phyloP scores from a whole-genome alignment of 2,329 filamentous ascomycete species.

The Elsinoe arachidis region DNA sequence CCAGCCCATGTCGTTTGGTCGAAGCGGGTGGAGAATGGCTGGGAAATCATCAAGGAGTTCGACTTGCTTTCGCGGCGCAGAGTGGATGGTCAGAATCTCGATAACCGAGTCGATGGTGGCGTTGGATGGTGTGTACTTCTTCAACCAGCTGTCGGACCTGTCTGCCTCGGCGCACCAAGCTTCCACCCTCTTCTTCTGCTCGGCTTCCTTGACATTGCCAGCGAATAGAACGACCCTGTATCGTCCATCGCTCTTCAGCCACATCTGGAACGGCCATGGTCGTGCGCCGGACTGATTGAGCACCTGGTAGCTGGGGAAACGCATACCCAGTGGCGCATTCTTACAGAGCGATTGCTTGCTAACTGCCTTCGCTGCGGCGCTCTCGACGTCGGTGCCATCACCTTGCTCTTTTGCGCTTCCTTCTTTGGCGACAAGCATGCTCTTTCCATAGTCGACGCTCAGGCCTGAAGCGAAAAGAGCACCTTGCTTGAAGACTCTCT shows the following conservation, averaged over 20 bases:
- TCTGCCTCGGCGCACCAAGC: conserved; percentile 40
- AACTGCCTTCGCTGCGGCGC: conserved; percentile 19
- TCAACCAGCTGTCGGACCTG: conserved; percentile 7
- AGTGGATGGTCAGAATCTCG: conserved; percentile 54
- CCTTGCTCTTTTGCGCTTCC: conserved; percentile 37
- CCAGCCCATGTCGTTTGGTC: conserved; percentile 23
- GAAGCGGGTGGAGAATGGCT: conserved; percentile 33
- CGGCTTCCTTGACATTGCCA: conserved; percentile 43
- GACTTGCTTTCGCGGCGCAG: conserved; percentile 40
- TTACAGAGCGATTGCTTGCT: conserved; percentile 37
- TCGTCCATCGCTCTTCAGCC: conserved; percentile 48
- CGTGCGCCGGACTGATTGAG: conserved; percentile 49
- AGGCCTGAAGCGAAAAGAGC: conserved; percentile 51
- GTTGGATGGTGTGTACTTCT: conserved; percentile 26
- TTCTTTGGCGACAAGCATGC: conserved; percentile 48
- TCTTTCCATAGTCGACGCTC: conserved; percentile 51
- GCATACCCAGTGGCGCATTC: conserved; percentile 45
- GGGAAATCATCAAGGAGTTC: conserved; percentile 34
- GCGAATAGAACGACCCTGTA: conserved; percentile 56
- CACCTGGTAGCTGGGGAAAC: conserved; percentile 52
- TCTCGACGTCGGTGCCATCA: conserved; percentile 39
- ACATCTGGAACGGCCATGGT: conserved; percentile 52
- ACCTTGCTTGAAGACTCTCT: conserved; percentile 51
- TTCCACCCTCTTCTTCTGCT: conserved; percentile 39
- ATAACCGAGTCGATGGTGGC: conserved; percentile 39